Conservation (phyloP, 2,329 filamentous ascomycete genomes). For the Xylariaceae sp. region DNA sequence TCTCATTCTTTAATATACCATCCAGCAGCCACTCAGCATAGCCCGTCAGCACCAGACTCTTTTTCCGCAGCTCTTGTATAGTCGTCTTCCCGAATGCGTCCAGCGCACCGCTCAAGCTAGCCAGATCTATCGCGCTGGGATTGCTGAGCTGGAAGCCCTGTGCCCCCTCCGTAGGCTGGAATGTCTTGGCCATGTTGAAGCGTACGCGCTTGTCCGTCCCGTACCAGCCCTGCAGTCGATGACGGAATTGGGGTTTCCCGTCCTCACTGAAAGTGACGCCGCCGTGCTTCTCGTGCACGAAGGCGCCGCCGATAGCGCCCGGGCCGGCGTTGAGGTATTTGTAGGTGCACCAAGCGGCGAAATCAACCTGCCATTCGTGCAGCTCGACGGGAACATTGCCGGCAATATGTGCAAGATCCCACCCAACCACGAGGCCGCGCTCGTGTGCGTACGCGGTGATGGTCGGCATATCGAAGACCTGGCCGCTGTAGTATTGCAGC, state of each 20-base stretch:
- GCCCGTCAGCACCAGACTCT: constrained; percentile 68
- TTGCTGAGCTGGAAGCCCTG: constrained; percentile 84
- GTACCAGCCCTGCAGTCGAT: constrained; percentile 80
- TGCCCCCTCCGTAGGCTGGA: constrained; percentile 73
- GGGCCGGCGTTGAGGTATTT: constrained; percentile 90
- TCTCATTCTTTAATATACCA: constrained; percentile 28
- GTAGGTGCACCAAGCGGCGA: constrained; percentile 90
- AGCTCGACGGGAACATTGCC: constrained; percentile 77
- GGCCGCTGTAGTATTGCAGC: constrained; percentile 89
- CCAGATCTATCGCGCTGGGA: constrained; percentile 73
- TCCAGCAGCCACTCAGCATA: constrained; percentile 69
- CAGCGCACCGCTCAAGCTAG: constrained; percentile 67
- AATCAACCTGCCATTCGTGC: constrained; percentile 89
- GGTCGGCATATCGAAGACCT: constrained; percentile 74
- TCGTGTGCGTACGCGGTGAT: constrained; percentile 76
- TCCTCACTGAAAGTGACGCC: constrained; percentile 34
- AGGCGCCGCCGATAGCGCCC: constrained; percentile 73
- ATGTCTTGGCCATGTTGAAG: constrained; percentile 80
- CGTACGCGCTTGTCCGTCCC: constrained; percentile 71
- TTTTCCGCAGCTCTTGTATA: constrained; percentile 65
- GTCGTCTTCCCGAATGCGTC: constrained; percentile 68
- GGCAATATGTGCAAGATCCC: constrained; percentile 83
- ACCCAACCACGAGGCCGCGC: constrained; percentile 70
- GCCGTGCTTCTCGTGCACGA: constrained; percentile 74
- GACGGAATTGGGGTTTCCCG: constrained; percentile 48